phyloP scores from a whole-genome alignment of 345 rosid genomes.

The Rhizophora apiculata region DNA sequence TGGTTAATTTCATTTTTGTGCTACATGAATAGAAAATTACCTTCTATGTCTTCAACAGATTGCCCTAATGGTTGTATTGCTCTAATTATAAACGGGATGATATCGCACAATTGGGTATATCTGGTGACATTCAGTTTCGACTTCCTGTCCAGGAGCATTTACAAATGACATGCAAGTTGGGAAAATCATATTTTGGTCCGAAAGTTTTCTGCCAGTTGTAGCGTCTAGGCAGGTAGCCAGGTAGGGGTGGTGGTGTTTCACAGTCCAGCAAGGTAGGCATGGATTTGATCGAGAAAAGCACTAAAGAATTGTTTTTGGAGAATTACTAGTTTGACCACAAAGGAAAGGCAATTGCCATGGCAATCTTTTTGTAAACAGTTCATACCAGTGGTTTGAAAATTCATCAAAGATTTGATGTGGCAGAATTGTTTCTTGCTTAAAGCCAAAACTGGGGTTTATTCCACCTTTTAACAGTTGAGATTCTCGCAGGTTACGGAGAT shows the following conservation, averaged over 20 bases:
- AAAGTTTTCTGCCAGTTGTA: neutral
- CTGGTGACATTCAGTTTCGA: too few relatives aligned
- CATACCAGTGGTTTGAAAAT: neutral
- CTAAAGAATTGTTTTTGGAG: neutral
- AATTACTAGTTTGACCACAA: neutral
- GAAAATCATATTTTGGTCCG: too few relatives aligned
- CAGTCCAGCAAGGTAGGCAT: neutral
- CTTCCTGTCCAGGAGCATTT: neutral
- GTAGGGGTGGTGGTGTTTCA: neutral
- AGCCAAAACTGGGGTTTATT: constrained; percentile 11
- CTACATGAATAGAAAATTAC: too few relatives aligned
- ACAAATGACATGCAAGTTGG: neutral
- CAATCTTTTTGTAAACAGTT: neutral
- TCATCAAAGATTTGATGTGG: neutral
- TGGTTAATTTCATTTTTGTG: too few relatives aligned
- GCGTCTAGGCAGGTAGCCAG: neutral
- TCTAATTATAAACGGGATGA: too few relatives aligned
- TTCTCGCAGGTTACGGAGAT: constrained; percentile 1
- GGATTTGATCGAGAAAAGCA: neutral
- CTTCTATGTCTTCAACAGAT: too few relatives aligned
- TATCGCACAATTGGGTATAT: too few relatives aligned
- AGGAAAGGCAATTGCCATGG: neutral
- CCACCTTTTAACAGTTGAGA: neutral
- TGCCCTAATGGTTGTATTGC: too few relatives aligned
- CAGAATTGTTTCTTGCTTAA: constrained; percentile 6